A percentile compares a stretch with the other conserved stretches of the same genome.
Conservation (phyloP, 768 basidiomycete species). For the Podaxis rugospora region DNA sequence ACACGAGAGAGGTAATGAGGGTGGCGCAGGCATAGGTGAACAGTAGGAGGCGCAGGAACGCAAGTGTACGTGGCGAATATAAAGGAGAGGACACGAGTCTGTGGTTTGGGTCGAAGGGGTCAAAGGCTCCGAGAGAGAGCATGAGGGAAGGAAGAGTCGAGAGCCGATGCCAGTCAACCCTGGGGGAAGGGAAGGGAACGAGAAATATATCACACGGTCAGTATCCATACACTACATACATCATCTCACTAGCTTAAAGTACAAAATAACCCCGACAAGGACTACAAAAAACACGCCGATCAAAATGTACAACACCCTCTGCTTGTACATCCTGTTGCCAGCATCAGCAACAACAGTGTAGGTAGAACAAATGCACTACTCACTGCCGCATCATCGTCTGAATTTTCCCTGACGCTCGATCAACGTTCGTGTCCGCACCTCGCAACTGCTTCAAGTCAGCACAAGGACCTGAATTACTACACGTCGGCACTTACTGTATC, state of each 20-base stretch:
- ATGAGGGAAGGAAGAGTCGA: neutral
- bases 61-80: neutral
- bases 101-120: conserved; percentile 1
- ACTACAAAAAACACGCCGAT: conserved; percentile 78
- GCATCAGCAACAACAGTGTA: neutral
- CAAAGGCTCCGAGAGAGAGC: neutral
- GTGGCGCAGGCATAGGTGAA: neutral
- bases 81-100: neutral
- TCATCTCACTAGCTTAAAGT: conserved; percentile 42
- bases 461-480: neutral
- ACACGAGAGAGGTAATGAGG: conserved; percentile 6
- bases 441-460: conserved; percentile 45
- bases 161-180: too few relatives aligned
- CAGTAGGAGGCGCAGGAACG: neutral
- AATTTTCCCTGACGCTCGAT: conserved; percentile 82
- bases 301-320: conserved; percentile 70
- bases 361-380: neutral
- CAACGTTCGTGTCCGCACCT: conserved; percentile 79
- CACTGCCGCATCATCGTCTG: conserved; percentile 92
- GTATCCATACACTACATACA: neutral
- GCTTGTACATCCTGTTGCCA: conserved; percentile 78
- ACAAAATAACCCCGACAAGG: conserved; percentile 70
- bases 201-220: neutral
- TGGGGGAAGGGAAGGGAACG: neutral
- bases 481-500: conserved; percentile 56